Evolutionary conservation across 1,284 basidiomycete genomes (phyloP).

Genomic region (Rhodotorula sp.): DNA sequence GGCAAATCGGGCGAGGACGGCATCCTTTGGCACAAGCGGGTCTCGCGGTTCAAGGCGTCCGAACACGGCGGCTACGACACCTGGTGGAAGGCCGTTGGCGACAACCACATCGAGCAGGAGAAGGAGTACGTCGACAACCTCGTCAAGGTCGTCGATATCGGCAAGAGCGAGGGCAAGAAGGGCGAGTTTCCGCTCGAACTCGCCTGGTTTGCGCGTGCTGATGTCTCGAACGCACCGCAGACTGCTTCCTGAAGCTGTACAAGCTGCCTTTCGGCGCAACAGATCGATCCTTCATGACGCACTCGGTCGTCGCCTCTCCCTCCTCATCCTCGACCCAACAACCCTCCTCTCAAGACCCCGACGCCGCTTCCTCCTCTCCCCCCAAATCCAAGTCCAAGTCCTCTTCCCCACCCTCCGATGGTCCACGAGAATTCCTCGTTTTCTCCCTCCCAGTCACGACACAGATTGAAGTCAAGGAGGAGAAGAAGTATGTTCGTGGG

Average conservation of each 20-base stretch:
- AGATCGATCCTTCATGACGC: conserved; percentile 28
- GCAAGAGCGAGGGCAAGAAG: conserved; percentile 20
- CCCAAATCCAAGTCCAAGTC: background rate
- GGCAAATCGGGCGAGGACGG: conserved; percentile 27
- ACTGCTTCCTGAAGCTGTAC: conserved; percentile 32
- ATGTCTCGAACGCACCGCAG: background rate
- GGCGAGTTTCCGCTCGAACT: background rate
- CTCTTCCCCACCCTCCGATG: background rate
- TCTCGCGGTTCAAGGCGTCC: conserved; percentile 13
- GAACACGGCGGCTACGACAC: conserved; percentile 29
- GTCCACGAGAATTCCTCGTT: conserved; percentile 24
- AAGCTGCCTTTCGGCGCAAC: conserved; percentile 35
- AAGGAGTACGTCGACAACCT: conserved; percentile 30
- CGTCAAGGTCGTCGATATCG: conserved; percentile 21
- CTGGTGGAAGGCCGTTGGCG: conserved; percentile 25
- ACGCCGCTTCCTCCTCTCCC: background rate
- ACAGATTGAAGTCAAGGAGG: conserved; percentile 3
- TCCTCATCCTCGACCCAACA: background rate
- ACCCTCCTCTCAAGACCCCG: background rate
- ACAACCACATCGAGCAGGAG: conserved; percentile 33
- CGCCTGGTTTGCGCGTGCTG: background rate
- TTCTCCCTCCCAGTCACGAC: conserved; percentile 32
- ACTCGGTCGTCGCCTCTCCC: conserved; percentile 9
- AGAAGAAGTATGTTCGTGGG: conserved; percentile 34
- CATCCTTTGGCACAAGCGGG: conserved; percentile 34